These are phyloP conservation scores for Beta macrorhiza DNA, from an alignment of 179 eudicot genomes.

Conservation along the genomic window DNA sequence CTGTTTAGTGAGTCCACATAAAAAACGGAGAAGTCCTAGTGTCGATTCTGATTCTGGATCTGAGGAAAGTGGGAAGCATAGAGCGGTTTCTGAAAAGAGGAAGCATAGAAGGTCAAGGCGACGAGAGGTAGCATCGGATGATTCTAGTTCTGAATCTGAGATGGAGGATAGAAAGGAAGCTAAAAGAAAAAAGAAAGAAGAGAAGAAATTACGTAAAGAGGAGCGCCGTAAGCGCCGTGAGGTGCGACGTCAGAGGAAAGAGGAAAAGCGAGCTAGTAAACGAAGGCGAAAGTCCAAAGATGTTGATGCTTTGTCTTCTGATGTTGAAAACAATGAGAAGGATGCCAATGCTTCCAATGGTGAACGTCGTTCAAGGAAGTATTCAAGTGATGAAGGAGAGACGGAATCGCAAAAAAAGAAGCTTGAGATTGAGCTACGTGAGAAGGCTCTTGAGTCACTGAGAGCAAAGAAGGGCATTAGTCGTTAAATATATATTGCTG, in stretches of 20 bases:
- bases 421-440: conserved; percentile 91
- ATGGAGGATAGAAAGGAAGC: conserved; percentile 72
- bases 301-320: conserved; percentile 49
- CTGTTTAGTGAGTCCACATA: conserved; percentile 32
- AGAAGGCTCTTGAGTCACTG: conserved; percentile 89
- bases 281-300: conserved; percentile 59
- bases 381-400: conserved; percentile 45
- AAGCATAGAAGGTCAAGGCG: conserved; percentile 66
- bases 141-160: conserved; percentile 66
- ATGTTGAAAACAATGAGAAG: conserved; percentile 42
- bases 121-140: conserved; percentile 60
- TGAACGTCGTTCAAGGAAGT: conserved; percentile 39
- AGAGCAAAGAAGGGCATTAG: conserved; percentile 85
- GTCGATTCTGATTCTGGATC: conserved; percentile 57
- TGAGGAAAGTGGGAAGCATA: conserved; percentile 55
- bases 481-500: conserved; percentile 43
- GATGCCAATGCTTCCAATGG: conserved; percentile 51
- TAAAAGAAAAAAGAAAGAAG: conserved; percentile 85
- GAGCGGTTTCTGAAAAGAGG: conserved; percentile 50
- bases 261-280: conserved; percentile 68
- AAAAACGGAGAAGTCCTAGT: conserved; percentile 43
- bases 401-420: conserved; percentile 68
- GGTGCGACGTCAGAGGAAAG: conserved; percentile 69
- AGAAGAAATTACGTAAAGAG: conserved; percentile 74
- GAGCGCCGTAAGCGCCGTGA: conserved; percentile 79